Conservation (phyloP, 2,329 filamentous ascomycete species). For the Trichoderma lentiforme region DNA sequence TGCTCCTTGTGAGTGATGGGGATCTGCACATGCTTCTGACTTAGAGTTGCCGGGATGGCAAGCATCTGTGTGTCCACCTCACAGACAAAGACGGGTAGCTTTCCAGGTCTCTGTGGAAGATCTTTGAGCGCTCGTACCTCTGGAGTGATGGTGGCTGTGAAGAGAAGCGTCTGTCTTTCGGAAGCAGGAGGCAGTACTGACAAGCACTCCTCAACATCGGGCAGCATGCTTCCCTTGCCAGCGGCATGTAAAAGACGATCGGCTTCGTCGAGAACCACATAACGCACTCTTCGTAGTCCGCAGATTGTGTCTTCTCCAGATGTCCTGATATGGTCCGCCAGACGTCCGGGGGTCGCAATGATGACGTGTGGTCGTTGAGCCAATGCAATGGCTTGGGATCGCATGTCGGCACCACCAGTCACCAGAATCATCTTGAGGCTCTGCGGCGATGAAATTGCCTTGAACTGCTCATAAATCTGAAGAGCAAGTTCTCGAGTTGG, state of each 20-base stretch:
- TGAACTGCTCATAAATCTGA: constrained; percentile 95
- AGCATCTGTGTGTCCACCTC: constrained; percentile 76
- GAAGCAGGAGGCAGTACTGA: constrained; percentile 72
- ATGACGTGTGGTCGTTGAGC: constrained; percentile 82
- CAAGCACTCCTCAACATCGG: constrained; percentile 86
- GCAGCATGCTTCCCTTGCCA: constrained; percentile 82
- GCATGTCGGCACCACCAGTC: constrained; percentile 91
- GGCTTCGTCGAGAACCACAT: constrained; percentile 93
- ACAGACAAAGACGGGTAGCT: constrained; percentile 79
- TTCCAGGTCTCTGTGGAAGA: constrained; percentile 64
- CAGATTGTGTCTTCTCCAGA: constrained; percentile 89
- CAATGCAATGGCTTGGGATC: constrained; percentile 80
- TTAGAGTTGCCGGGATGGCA: constrained; percentile 75
- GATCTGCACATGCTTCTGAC: constrained; percentile 81
- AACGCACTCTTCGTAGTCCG: constrained; percentile 73
- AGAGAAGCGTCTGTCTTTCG: constrained; percentile 87
- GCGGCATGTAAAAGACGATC: constrained; percentile 78
- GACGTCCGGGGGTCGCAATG: constrained; percentile 86
- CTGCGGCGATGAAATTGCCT: constrained; percentile 84
- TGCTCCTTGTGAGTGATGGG: constrained; percentile 92
- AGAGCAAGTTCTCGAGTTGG: constrained; percentile 88
- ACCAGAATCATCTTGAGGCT: constrained; percentile 85
- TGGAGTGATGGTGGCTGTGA: constrained; percentile 91
- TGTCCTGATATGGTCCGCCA: constrained; percentile 89
- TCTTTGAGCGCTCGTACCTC: constrained; percentile 86